These are phyloP conservation scores for Fagus crenata DNA, from an alignment of 306 rosid genomes.

Conservation along the genomic window DNA sequence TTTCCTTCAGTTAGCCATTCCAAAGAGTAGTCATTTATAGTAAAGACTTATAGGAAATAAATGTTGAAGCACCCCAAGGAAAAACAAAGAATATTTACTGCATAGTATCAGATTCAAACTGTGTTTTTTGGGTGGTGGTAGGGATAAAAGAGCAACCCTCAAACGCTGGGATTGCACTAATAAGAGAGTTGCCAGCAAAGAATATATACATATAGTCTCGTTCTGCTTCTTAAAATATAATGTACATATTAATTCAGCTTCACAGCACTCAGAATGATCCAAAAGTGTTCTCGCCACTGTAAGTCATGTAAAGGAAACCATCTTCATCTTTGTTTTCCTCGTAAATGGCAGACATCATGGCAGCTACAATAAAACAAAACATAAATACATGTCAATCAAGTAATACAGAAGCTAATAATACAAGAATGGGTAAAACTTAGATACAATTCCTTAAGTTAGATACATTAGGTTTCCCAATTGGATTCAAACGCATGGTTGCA, in stretches of 20 bases:
- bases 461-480: no score
- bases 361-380: constrained; percentile 56
- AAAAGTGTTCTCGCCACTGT: constrained; percentile 88
- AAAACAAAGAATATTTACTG: constrained; percentile 24
- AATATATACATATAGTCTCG: constrained; percentile 34
- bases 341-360: constrained; percentile 86
- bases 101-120: constrained; percentile 3
- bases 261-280: constrained; percentile 37
- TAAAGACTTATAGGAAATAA: not conserved
- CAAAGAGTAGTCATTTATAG: not conserved
- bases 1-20: no score
- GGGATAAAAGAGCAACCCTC: not conserved
- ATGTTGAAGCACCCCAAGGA: not conserved
- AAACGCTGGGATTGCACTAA: constrained; percentile 4
- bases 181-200: constrained; percentile 21
- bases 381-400: not conserved
- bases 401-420: not conserved
- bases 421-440: no score
- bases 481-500: no score
- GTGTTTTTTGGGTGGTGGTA: not conserved
- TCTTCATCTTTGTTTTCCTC: constrained; percentile 89
- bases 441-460: no score
- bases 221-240: not conserved
- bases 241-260: constrained; percentile 22
- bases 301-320: constrained; percentile 89